phyloP scores from a whole-genome alignment of 495 filamentous ascomycete species.

The Astrothelium macrocarpum region DNA sequence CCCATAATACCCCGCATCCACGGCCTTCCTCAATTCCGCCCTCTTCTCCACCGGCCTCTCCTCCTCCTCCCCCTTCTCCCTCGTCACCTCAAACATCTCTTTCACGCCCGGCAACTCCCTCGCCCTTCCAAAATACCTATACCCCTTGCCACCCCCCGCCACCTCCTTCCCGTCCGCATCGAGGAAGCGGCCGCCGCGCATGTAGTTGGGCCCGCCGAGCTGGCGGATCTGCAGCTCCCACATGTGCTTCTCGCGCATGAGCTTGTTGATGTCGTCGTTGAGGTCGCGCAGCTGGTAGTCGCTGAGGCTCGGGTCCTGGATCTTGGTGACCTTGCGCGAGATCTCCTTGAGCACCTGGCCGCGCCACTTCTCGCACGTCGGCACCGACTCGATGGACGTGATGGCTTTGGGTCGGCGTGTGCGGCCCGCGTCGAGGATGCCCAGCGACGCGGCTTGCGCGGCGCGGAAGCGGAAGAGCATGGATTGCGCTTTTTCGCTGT shows the following conservation, averaged over 20 bases:
- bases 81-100: conserved; percentile 83
- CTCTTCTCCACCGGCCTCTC: conserved; percentile 48
- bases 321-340: conserved; percentile 87
- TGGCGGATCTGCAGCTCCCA: conserved; percentile 96
- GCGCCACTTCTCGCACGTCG: conserved; percentile 92
- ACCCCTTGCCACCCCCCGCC: conserved; percentile 79
- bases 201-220: conserved; percentile 93
- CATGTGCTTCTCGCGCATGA: conserved; percentile 96
- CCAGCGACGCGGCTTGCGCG: conserved; percentile 88
- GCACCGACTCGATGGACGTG: conserved; percentile 72
- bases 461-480: conserved; percentile 99
- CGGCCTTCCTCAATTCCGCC: conserved; percentile 65
- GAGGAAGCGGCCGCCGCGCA: conserved; percentile 79
- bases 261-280: conserved; percentile 98
- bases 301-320: conserved; percentile 78
- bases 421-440: conserved; percentile 89
- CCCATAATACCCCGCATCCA: conserved; percentile 93
- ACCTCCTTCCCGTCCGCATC: conserved; percentile 91
- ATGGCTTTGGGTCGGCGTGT: conserved; percentile 84
- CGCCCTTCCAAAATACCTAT: conserved; percentile 86
- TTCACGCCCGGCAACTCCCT: conserved; percentile 90
- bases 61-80: conserved; percentile 44
- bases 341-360: conserved; percentile 96
- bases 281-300: conserved; percentile 97
- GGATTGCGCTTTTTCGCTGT: conserved; percentile 96